Evolutionary conservation across 75 land plant species (phyloP), one percentile per base, ranked within the genome.

Genomic region (Picea sitchensis): DNA sequence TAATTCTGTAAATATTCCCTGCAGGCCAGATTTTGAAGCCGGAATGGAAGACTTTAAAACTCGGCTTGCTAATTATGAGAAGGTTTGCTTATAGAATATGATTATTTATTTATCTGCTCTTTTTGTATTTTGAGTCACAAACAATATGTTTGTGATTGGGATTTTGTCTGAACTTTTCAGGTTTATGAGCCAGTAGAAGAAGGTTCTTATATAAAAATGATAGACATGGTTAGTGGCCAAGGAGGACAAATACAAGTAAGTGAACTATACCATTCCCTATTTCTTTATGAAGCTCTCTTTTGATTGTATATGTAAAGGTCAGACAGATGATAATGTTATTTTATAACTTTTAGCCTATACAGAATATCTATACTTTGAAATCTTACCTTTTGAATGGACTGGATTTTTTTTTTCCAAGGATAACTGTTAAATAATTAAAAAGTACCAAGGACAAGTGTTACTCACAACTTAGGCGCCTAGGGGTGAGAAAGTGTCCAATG

Each of bases 181-280:
- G 93, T 90, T 32, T 96, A 96, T 93, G 98, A 96, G 76, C 93
- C 99, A 34, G 99, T 96, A 11, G 91, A 93, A 65, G 99, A 96
- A 83, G 99, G 99, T 8, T 96, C 98, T 64, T 96, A 92, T 67
- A 95, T 96, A 63, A 96, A 96, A 84, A 95, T 96, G 99, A 95
- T 96, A 71, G 99, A 96, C 75, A 96, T 90, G 95, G 95, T 86
- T 61, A 93, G 91, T 82, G 99, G 99, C 60, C 83, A 91, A 44
- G 92, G 94, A 77, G 99, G 99, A 54, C 98, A 95, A 81, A 85
- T 96, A 83, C 98, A 96, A 86, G 99, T 93, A 82, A 82, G 82
- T 84, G 47, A 47, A 2, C 5, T 14, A 59, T 80, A 30, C 56
- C 12, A 41, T 71, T 31, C 57, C 13, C 64, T 4, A 41, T 57